phyloP scores from a whole-genome alignment of 2,329 filamentous ascomycete species.

The Fusarium avenaceum region DNA sequence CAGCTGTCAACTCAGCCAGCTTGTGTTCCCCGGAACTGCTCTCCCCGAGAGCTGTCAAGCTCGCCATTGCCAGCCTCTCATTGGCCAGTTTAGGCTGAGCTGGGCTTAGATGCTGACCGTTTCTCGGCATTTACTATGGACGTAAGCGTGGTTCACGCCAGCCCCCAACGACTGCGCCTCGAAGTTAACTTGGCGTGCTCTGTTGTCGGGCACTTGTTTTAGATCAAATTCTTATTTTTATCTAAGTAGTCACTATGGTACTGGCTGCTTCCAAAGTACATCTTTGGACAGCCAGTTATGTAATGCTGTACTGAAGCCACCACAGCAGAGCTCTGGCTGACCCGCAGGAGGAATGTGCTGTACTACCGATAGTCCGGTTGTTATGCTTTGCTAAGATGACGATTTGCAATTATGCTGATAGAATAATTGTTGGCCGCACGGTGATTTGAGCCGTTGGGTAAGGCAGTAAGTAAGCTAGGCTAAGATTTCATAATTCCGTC shows the following conservation, averaged over 20 bases:
- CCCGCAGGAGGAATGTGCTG: not conserved
- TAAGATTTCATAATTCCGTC: not conserved
- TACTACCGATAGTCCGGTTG: not conserved
- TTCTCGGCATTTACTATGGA: slow-evolving; percentile 7
- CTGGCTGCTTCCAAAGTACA: not conserved
- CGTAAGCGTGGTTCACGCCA: slow-evolving; percentile 35
- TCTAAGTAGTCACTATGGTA: not conserved
- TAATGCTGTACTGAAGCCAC: not conserved
- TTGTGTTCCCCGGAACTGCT: slow-evolving; percentile 19
- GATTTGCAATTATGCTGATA: not conserved
- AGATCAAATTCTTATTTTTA: slow-evolving; percentile 26
- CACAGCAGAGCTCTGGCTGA: not conserved
- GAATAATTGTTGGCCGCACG: not conserved
- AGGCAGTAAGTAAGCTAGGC: not conserved
- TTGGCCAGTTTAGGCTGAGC: slow-evolving; percentile 1
- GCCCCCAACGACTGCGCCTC: slow-evolving; percentile 40
- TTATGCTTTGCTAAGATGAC: not conserved
- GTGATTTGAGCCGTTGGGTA: not conserved
- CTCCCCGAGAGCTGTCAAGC: slow-evolving; percentile 13
- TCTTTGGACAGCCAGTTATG: not conserved
- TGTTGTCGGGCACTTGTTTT: not conserved
- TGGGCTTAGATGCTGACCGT: slow-evolving; percentile 37
- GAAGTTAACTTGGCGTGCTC: not conserved
- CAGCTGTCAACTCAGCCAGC: slow-evolving; percentile 25
- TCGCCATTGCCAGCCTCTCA: not conserved